Evolutionary conservation across 495 filamentous ascomycete species (phyloP).

Genomic region (Xylaria acuta): DNA sequence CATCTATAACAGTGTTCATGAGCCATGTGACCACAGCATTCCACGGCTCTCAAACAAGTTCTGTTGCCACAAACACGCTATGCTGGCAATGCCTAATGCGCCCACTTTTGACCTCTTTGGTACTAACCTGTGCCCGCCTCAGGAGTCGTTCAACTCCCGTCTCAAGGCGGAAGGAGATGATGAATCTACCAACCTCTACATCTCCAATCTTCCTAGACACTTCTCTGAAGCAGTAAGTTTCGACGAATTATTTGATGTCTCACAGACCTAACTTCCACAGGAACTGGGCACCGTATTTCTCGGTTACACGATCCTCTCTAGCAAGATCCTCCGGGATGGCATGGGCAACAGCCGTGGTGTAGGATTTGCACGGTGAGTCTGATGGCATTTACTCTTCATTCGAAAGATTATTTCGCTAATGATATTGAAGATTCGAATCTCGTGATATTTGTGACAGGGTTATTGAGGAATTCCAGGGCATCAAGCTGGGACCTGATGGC

Average conservation of each 20-base stretch:
- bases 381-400: slow-evolving; percentile 10
- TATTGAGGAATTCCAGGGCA: slow-evolving; percentile 80
- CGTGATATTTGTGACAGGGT: slow-evolving; percentile 88
- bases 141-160: slow-evolving; percentile 96
- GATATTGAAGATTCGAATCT: slow-evolving; percentile 71
- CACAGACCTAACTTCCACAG: slow-evolving; percentile 46
- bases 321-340: slow-evolving; percentile 89
- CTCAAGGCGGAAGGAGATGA: slow-evolving; percentile 91
- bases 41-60: slow-evolving; percentile 15
- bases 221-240: slow-evolving; percentile 83
- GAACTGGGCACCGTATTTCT: slow-evolving; percentile 79
- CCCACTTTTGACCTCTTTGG: slow-evolving; percentile 25
- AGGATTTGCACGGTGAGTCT: slow-evolving; percentile 87
- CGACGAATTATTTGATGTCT: slow-evolving; percentile 2
- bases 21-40: slow-evolving; percentile 19
- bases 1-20: slow-evolving; percentile 6
- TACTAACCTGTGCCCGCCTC: slow-evolving; percentile 26
- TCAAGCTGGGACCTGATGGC: slow-evolving; percentile 70
- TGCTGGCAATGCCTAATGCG: slow-evolving; percentile 21
- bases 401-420: slow-evolving; percentile 32
- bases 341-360: slow-evolving; percentile 94
- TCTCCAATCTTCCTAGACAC: slow-evolving; percentile 89
- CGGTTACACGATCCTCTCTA: slow-evolving; percentile 83
- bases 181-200: slow-evolving; percentile 90
- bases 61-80: slow-evolving; percentile 22